Evolutionary conservation across 768 basidiomycete genomes (phyloP).

Genomic region (Clavulina sp.): DNA sequence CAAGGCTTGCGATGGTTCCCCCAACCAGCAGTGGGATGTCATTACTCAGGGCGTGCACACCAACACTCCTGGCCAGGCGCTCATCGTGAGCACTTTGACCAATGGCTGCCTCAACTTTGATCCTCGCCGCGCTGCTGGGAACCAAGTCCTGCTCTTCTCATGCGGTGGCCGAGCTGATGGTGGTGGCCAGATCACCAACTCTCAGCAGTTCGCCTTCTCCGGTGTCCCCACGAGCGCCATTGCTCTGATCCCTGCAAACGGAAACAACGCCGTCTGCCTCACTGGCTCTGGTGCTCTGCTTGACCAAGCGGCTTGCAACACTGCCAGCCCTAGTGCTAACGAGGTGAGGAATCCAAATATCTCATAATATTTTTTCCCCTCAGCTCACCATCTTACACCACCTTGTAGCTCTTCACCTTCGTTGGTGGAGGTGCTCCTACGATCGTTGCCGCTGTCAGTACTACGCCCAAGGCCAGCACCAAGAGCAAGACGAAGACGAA

Average conservation of each 20-base stretch:
- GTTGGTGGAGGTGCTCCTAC: not conserved
- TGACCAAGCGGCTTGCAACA: conserved; percentile 2
- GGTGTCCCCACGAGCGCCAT: not conserved
- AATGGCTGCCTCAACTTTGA: conserved; percentile 8
- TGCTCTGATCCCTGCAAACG: not conserved
- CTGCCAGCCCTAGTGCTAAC: not conserved
- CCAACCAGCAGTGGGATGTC: conserved; percentile 3
- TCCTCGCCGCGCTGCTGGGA: too few relatives aligned
- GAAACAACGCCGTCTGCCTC: not conserved
- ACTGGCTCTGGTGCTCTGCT: not conserved
- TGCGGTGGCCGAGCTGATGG: conserved; percentile 8
- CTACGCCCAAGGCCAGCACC: not conserved
- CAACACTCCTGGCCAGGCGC: too few relatives aligned
- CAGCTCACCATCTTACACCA: not conserved
- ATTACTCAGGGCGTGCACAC: conserved; percentile 8
- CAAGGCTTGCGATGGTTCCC: not conserved
- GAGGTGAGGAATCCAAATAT: not conserved
- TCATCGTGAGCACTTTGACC: conserved; percentile 2
- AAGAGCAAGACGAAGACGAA: too few relatives aligned
- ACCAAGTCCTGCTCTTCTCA: conserved; percentile 8
- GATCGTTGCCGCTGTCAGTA: not conserved
- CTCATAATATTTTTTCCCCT: not conserved
- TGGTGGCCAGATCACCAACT: conserved; percentile 3
- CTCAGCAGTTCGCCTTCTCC: conserved; percentile 7
- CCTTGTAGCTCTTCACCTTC: not conserved